Base-by-base conservation (phyloP, 148 eudicot genomes). In the Polygonum maritimum region DNA sequence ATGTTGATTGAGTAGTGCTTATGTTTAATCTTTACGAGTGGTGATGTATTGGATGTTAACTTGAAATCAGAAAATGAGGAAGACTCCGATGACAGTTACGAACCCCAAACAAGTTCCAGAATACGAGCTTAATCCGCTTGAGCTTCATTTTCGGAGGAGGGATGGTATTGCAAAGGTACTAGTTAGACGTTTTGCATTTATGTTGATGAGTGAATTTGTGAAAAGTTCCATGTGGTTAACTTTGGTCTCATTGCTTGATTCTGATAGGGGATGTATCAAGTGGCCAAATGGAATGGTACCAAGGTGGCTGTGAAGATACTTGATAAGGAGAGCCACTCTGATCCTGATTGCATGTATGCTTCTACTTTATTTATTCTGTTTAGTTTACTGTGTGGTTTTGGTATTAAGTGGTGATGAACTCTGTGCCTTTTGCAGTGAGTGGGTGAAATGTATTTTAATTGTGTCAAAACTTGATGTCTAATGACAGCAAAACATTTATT, bases 281-380 rank as follows among this genome's bases (percentile, higher is more conserved):
- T 92, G 58, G 99, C 99, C 70, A 96, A 96, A 82, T 96, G 99
- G 99, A 92, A 96, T 74, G 99, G 99, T 74, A 91, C 97, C 80
- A 96, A 86, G 88, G 99, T 96, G 82, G 85, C 98, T 71, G 99
- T 91, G 60, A 96, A 96, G 87, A 96, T 96, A 89, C 94, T 96
- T 73, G 94, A 96, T 81, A 96, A 91, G 84, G 99, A 92, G 79
- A 85, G 97, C 82, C 84, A 88, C 77, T 83, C 96, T 74, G 90
- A 92, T 83, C 97, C 98, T 73, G 98, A 96, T 75, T 75, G 88
- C 89, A 91, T 96, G 99, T 95, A 90, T 54, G 85, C 72, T 35
- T 35, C 45, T 67, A 19, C 19, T 18, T 1, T 67, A 38, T 67
- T 36, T 2, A 57, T 57, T 57, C 13, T 55, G 18, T 52, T 16